Evolutionary conservation across 2,329 filamentous ascomycete genomes (phyloP).

Genomic region (Sclerotinia sclerotiorum): DNA sequence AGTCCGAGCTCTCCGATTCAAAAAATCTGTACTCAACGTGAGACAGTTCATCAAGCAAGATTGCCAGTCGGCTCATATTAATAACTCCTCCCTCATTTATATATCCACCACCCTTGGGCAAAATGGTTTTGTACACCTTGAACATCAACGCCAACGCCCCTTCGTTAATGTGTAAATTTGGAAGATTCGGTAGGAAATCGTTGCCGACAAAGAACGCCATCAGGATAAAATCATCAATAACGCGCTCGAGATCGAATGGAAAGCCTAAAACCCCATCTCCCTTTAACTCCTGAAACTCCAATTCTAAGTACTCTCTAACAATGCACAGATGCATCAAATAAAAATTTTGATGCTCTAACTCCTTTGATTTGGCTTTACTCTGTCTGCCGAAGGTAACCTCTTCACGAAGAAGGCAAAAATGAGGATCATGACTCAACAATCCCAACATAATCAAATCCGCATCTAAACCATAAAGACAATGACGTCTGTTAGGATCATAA

Average conservation of each 20-base stretch:
- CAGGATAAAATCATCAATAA: slow-evolving; percentile 99
- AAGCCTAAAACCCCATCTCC: slow-evolving; percentile 70
- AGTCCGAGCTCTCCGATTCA: slow-evolving; percentile 83
- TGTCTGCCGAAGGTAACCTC: slow-evolving; percentile 96
- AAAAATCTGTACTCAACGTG: slow-evolving; percentile 93
- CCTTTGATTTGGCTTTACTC: slow-evolving; percentile 85
- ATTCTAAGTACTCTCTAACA: slow-evolving; percentile 91
- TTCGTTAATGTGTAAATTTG: slow-evolving; percentile 96
- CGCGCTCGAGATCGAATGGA: slow-evolving; percentile 86
- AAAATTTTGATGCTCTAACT: slow-evolving; percentile 98
- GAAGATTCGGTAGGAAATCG: slow-evolving; percentile 96
- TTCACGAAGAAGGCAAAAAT: slow-evolving; percentile 95
- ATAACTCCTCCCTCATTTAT: slow-evolving; percentile 95
- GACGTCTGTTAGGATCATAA: slow-evolving; percentile 90
- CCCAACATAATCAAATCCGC: slow-evolving; percentile 99
- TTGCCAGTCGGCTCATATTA: slow-evolving; percentile 75
- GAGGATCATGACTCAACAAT: slow-evolving; percentile 93
- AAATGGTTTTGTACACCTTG: slow-evolving; percentile 85
- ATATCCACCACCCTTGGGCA: slow-evolving; percentile 87
- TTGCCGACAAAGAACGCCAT: slow-evolving; percentile 99
- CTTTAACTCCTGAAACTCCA: slow-evolving; percentile 94
- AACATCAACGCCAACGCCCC: slow-evolving; percentile 97
- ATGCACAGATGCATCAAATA: slow-evolving; percentile 97
- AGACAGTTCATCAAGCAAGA: slow-evolving; percentile 79
- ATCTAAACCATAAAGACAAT: slow-evolving; percentile 96